Base-by-base conservation (phyloP, 768 basidiomycete genomes). In the Trametes cubensis region DNA sequence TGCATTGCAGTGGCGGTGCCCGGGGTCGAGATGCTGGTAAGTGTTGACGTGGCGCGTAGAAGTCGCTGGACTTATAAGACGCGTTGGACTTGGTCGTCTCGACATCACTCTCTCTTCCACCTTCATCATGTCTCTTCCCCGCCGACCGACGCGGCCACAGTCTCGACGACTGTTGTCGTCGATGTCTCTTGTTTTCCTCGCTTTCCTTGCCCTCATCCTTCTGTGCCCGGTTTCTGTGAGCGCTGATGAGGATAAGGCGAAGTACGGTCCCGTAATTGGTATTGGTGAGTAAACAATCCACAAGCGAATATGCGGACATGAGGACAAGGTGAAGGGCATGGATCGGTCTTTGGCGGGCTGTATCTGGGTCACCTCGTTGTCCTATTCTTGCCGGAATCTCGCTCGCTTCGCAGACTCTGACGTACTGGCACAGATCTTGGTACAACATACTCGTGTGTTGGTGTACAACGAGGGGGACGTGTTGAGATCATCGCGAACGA, bases 381-480 rank as follows among this genome's bases (percentile, higher is more conserved):
- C 25, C 10, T 49, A 13, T 23, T 49, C 26, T n/a, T 13, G 13
- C 4, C 17, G 15, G 15, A 17, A 14, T 25, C 48, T 15, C 17
- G 48, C 48, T 30, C 25, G 14, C 25, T 23, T 15, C 21, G 21
- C 64, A 25, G 54, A 34, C 2, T 34, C 62, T 64, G 46, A 76
- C 53, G 23, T 2, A 47, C 17, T 49, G 13, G 15, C 17, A 54
- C 71, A 90, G 94, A 96, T 81, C 80, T 96, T 79, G 94, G 94
- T 79, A 97, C 94, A 66, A 94, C 92, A 69, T 94, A 97, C 79
- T 97, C 95, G 66, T 97, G 95, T 80, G 95, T 98, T 55, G 73
- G 75, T 68, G 75, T 76, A 49, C 75, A 75, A 63, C 72, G 71
- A 7, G 74, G 73, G 2, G 75, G 85, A 72, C 83, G 83, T 66